Base-by-base conservation (phyloP, 225 moss, liverwort and hornwort genomes). In the Climacium dendroides region DNA sequence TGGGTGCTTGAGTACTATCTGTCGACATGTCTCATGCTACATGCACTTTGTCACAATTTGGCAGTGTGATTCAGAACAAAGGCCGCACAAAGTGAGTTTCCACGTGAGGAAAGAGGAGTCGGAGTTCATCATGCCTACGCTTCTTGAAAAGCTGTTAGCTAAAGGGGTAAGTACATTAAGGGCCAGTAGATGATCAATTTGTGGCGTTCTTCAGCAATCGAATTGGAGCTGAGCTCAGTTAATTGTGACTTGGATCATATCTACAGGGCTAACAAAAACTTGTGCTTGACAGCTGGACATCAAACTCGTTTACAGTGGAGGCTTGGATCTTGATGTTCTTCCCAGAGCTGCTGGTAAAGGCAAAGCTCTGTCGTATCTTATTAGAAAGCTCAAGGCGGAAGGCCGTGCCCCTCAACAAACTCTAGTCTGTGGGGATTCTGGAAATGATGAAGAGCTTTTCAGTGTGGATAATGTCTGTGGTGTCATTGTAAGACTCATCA, bases 61-160 rank as follows among this genome's bases (percentile, higher is more conserved):
- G 91, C 95, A 95, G 95, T 94, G 93, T 89, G 95, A 94, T 88
- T 94, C 95, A 88, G 95, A 94, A 78, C 95, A 95, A 90, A 93
- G 94, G 87, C 94, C 93, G 29, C 90, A 93, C 89, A 95, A 95
- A 90, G 95, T 95, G 81, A 95, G 95, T 81, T 95, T 95, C 85
- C 92, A 93, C 80, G 94, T 95, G 34, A 89, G 93, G 91, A 93
- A 93, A 85, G 90, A 95, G 92, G 89, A 94, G 55, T 93, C 94
- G n/a, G 43, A 86, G 57, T 61, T 87, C 37, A 84, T 93, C 48
- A 91, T 93, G 76, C 90, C 90, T 43, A 75, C 75, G 41, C 94
- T 95, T 43, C 89, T 86, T 32, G 81, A 91, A 79, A 91, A 93
- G 78, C 84, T 95, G 87, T 43, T 79, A 85, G 92, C 88, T 32